Evolutionary conservation across 768 basidiomycete species (phyloP), one percentile per base, ranked within the genome.

Genomic region (Naematelia aurantialba): DNA sequence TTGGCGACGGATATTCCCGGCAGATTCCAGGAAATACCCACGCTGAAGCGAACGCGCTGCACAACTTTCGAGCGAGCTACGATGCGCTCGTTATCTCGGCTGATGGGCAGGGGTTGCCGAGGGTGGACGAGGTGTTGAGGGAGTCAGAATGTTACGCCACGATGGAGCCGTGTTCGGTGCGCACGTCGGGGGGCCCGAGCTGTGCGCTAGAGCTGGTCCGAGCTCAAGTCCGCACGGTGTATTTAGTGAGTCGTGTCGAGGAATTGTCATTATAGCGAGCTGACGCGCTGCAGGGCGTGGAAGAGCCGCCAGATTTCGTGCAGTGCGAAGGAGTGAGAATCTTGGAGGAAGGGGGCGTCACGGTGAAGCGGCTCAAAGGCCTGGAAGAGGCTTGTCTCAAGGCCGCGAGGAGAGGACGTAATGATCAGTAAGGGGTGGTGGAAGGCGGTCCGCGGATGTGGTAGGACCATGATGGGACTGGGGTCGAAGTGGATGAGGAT

Each of bases 241-340:
- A 87, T 70, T 87, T 98, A 45, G 77, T 78, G 49, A 69, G 76
- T 71, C 26, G 17, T 14, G 19, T 54, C 34, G 17, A 22, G 25
- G 42, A 8, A 5, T 21, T 54, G 19, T 26, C 12, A 25, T 49
- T 42, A 11, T 31, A 13, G 22, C 29, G 45, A 25, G 50, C 56
- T 46, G 45, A 30, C 26, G n/a, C n/a, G n/a, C n/a, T n/a, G n/a
- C 17, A 76, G 74, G 94, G 94, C 2, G 91, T 87, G 1, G 83
- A 85, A 60, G 94, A 99, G 76, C 94, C 94, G 2, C 84, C 84
- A 55, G 94, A 98, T 76, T 99, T 97, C 73, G 94, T 99, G 12
- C 81, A 84, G 10, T 98, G 94, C 72, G 88, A 93, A 76, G 94
- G 94, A 4, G 88, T 89, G 3, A 81, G 80, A 60, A 85, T 83